phyloP scores from a whole-genome alignment of 2,329 filamentous ascomycete species.

The Reticulascus tulasneorum region DNA sequence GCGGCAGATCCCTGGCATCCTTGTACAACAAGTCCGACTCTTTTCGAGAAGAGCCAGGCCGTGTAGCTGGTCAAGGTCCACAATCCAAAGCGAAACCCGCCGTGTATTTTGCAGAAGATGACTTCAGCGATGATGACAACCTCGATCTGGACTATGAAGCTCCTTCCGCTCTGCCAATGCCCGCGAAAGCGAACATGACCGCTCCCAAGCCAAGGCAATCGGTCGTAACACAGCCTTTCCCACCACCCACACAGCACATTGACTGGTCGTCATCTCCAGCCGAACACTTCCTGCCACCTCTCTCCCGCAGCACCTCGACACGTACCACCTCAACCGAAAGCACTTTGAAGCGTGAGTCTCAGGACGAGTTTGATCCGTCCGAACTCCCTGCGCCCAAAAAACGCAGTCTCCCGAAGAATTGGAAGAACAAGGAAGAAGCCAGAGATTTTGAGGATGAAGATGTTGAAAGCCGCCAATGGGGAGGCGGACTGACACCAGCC shows the following conservation, averaged over 20 bases:
- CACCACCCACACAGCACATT: slow-evolving; percentile 29
- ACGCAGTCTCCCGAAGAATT: slow-evolving; percentile 58
- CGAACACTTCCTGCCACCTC: slow-evolving; percentile 40
- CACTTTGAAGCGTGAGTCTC: slow-evolving; percentile 39
- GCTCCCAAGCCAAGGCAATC: slow-evolving; percentile 6
- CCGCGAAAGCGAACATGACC: slow-evolving; percentile 22
- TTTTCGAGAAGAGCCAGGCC: slow-evolving; percentile 38
- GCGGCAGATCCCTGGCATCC: slow-evolving; percentile 26
- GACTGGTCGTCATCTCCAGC: slow-evolving; percentile 71
- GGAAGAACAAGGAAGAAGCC: slow-evolving; percentile 20
- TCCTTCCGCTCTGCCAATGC: slow-evolving; percentile 41
- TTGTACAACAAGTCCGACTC: slow-evolving; percentile 43
- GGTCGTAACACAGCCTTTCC: too few species aligned
- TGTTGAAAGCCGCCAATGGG: slow-evolving; percentile 1
- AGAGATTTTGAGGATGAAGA: slow-evolving; percentile 28
- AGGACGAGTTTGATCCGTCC: slow-evolving; percentile 23
- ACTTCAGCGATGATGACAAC: slow-evolving; percentile 81
- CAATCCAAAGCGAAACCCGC: slow-evolving; percentile 21
- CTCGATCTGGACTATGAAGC: slow-evolving; percentile 67
- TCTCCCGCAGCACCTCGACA: slow-evolving; percentile 12
- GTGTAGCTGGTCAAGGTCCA: slow-evolving; percentile 2
- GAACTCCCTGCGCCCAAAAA: slow-evolving; percentile 49
- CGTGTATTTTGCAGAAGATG: slow-evolving; percentile 70
- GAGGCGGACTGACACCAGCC: slow-evolving; percentile 22
- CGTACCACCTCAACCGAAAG: slow-evolving; percentile 17